These are phyloP conservation scores for Pestalotiopsis sp. DNA, from an alignment of 2,329 filamentous ascomycete species.

Conservation along the genomic window DNA sequence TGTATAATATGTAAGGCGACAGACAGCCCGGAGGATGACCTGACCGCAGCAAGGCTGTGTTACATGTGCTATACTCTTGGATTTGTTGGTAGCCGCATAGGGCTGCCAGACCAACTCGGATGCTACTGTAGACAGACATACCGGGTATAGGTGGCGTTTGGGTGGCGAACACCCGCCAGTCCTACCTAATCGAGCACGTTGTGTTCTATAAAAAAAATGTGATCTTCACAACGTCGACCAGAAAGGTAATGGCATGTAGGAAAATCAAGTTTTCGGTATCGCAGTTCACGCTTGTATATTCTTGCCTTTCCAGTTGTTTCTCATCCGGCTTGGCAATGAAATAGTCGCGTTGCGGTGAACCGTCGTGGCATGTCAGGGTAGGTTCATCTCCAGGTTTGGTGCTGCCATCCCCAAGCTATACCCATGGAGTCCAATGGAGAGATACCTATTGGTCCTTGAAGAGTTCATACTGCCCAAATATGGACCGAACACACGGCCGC, in stretches of 20 bases:
- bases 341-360: conserved; percentile 1
- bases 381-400: not conserved
- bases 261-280: conserved; percentile 3
- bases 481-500: not conserved
- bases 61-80: not conserved
- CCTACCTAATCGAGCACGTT: not conserved
- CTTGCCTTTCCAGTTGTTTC: not conserved
- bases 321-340: conserved; percentile 1
- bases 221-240: not conserved
- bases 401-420: not conserved
- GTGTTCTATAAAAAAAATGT: conserved; percentile 1
- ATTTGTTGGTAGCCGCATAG: conserved; percentile 2
- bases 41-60: not conserved
- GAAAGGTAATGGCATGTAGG: not conserved
- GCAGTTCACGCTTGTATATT: not conserved
- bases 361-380: conserved; percentile 6
- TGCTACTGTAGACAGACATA: not conserved
- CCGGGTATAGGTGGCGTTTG: not conserved
- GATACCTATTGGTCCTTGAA: not conserved
- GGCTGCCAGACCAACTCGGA: conserved; percentile 4
- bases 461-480: not conserved
- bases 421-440: not conserved
- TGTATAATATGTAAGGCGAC: not conserved
- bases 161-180: not conserved
- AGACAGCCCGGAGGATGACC: not conserved